Evolutionary conservation across 768 basidiomycete genomes (phyloP).

Genomic region (Lepiota venenata): DNA sequence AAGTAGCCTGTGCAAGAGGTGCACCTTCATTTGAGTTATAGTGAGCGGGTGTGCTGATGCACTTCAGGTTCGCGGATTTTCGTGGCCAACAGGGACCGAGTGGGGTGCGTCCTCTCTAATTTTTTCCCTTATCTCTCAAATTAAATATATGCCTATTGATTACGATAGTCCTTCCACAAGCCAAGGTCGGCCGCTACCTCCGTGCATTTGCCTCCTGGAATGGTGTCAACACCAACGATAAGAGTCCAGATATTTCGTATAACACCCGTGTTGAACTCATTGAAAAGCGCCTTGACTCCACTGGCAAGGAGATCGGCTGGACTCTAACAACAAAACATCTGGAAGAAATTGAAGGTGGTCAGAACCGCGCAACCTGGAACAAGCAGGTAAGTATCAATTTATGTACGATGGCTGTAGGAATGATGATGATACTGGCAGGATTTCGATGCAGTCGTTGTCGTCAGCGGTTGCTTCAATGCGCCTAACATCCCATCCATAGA

Average conservation of each 20-base stretch:
- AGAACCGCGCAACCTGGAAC: conserved; percentile 31
- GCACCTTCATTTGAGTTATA: background rate
- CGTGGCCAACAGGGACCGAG: conserved; percentile 28
- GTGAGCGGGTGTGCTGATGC: background rate
- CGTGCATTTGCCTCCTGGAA: conserved; percentile 40
- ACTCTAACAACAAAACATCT: conserved; percentile 30
- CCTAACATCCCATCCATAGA: conserved; percentile 29
- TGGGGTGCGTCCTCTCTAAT: conserved; percentile 27
- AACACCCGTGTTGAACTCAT: conserved; percentile 46
- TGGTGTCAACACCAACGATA: conserved; percentile 39
- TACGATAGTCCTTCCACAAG: conserved; percentile 30
- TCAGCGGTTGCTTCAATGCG: conserved; percentile 31
- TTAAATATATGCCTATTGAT: background rate
- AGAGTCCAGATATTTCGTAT: conserved; percentile 33
- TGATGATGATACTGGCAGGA: conserved; percentile 20
- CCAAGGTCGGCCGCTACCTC: conserved; percentile 32
- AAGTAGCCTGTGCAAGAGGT: conserved; percentile 24
- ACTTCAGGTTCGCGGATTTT: conserved; percentile 23
- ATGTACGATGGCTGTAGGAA: background rate
- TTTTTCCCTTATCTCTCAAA: background rate
- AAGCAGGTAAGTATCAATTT: conserved; percentile 27
- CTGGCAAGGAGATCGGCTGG: conserved; percentile 31
- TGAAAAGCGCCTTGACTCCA: conserved; percentile 31
- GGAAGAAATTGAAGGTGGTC: conserved; percentile 13
- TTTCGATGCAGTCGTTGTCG: conserved; percentile 33